Base-by-base conservation (phyloP, 257 asterid genomes). In the Catharanthus roseus region DNA sequence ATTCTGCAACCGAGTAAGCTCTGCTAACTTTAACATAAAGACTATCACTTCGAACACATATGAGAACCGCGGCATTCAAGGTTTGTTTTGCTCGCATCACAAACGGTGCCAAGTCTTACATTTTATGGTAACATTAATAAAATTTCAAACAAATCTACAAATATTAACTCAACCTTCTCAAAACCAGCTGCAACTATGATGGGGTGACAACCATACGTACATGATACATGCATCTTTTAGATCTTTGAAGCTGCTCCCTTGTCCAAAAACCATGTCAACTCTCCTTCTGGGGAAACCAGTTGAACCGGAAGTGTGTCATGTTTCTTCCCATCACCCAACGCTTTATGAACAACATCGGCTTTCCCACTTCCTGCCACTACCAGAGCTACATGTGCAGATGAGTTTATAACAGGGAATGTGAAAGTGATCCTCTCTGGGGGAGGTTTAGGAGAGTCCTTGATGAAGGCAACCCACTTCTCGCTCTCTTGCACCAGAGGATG, bases 391-490 rank as follows among this genome's bases (percentile, higher is more conserved):
- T 86, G 77, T 6, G 93, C 87, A 4, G 99, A 86, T 3, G 97
- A 84, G 74, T 91, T 93, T 61, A 91, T 86, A 21, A 93, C 93
- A 0, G 99, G 97, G 72, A 93, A 86, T 56, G 99, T 86, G 82
- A 93, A 86, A 44, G 99, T 84, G 69, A 93, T 93, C 79, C 99
- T 86, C 51, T 89, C 86, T 1, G 96, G 90, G 28, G 97, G 96
- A 60, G 99, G 99, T 78, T 93, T 93, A 31, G 99, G 99, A 0
- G 99, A 93, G 81, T 93, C 96, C 47, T 73, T 87, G 87, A 93
- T 82, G 79, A 56, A 89, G n/a, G 93, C 24, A 61, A 89, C 95
- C 97, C 97, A 93, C 78, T 88, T 91, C 75, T 89, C 75, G 0
- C 80, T 84, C 75, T 89, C 96, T 44, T 86, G 82, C 72, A 89